Evolutionary conservation across 75 land plant species (phyloP), one percentile per base, ranked within the genome.

Genomic region (Selaginella moellendorffii): DNA sequence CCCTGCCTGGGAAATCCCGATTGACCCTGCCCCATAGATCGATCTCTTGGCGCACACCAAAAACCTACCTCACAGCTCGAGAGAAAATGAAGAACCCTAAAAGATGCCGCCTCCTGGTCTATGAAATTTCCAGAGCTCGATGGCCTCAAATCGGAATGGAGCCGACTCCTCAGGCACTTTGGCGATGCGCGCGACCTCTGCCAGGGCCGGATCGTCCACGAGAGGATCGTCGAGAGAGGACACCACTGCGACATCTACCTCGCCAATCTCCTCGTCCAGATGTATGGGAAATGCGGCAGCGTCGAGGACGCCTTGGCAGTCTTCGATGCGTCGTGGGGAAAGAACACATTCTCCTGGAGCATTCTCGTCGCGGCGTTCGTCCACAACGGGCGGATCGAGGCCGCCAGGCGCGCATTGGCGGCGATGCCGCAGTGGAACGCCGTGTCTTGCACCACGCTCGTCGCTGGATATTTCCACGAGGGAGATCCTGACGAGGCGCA

Each of bases 11-110:
- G 63, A 2, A 81, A 81, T 26, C 78, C 86, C 10, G 90, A 75
- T 14, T 76, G 70, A 0, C 81, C 85, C 52, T 87, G 88, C 25
- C 92, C 92, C 92, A 87, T 87, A 17, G n/a, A 24, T 54, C 71
- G 26, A 12, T 1, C 58, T 31, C 23, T 25, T 1, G 26, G 2
- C 27, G 27, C 64, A 52, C 68, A 8, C 46, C 46, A 5, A 14
- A 5, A 14, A 36, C 46, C n/a, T n/a, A n/a, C n/a, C n/a, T n/a
- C n/a, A n/a, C n/a, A n/a, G n/a, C n/a, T n/a, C n/a, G n/a, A n/a
- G n/a, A n/a, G n/a, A n/a, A n/a, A n/a, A n/a, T n/a, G n/a, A 36
- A 36, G 46, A 36, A 36, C 46, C 46, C 46, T 36, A 36, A n/a
- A n/a, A n/a, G n/a, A 36, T 36, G 46, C 14, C 46, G 46, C 5